Evolutionary conservation across 257 asterid species (phyloP).

Genomic region (Misopates orontium): DNA sequence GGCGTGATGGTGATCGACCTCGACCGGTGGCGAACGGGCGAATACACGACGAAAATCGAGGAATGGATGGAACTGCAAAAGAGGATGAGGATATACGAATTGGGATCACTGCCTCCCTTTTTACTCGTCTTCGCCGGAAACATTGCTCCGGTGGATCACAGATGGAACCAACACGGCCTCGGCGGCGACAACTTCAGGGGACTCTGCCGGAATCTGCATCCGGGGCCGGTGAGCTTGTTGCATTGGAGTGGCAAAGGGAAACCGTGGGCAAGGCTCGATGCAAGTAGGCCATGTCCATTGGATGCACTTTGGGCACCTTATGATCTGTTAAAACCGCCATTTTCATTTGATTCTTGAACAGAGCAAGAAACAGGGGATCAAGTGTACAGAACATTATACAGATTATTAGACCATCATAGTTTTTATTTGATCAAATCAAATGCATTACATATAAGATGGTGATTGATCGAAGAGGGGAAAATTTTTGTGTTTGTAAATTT

Average conservation of each 20-base stretch:
- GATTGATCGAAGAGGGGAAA: constrained; percentile 16
- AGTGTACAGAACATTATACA: constrained; percentile 22
- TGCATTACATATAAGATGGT: background rate
- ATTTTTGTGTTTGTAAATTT: constrained; percentile 30
- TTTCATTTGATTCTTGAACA: constrained; percentile 71
- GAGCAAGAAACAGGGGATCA: too few relatives aligned
- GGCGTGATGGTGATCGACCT: constrained; percentile 96
- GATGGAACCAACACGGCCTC: constrained; percentile 92
- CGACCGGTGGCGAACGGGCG: constrained; percentile 71
- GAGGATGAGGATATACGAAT: constrained; percentile 77
- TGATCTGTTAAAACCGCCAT: constrained; percentile 78
- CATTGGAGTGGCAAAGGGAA: constrained; percentile 99
- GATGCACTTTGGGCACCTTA: constrained; percentile 98
- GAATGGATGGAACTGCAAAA: constrained; percentile 97
- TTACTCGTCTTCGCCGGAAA: constrained; percentile 86
- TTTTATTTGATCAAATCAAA: background rate
- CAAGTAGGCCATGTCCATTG: constrained; percentile 78
- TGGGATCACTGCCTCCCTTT: constrained; percentile 88
- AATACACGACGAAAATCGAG: constrained; percentile 71
- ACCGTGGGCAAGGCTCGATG: constrained; percentile 94
- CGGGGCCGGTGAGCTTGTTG: constrained; percentile 82
- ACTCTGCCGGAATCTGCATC: constrained; percentile 89
- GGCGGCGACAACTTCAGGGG: constrained; percentile 93
- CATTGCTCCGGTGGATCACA: constrained; percentile 77
- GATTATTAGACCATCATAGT: constrained; percentile 17